Percentiles rank a stretch among this genome's conserved stretches.
Conservation (phyloP, 2,329 filamentous ascomycete species). For the Claviceps fusiformis region DNA sequence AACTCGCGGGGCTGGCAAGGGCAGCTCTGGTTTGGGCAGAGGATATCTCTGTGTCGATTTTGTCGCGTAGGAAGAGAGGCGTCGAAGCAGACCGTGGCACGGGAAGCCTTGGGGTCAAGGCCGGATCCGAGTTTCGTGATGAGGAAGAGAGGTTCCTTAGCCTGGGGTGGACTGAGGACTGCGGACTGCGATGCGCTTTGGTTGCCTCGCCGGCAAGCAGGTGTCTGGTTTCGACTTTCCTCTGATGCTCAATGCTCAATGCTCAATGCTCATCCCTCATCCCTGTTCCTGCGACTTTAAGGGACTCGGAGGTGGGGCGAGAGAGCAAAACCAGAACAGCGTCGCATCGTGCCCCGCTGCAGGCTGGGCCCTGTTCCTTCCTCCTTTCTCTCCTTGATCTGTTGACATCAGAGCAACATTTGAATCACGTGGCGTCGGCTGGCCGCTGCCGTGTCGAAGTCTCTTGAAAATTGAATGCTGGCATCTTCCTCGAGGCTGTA, state of each 20-base stretch:
- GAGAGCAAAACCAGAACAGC: background rate
- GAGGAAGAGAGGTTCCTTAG: background rate
- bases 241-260: background rate
- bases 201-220: background rate
- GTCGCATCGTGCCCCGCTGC: background rate
- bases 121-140: background rate
- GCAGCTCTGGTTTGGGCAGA: background rate
- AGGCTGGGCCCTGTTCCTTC: background rate
- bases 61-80: background rate
- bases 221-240: background rate
- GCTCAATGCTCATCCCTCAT: background rate
- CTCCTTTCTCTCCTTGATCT: background rate
- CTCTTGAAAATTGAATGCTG: no score
- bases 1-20: background rate
- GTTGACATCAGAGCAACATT: background rate
- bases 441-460: no score
- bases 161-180: no score
- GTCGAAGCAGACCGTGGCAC: background rate
- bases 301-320: constrained; percentile 3
- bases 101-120: background rate
- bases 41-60: background rate
- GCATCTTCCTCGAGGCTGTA: no score
- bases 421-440: background rate
- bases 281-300: constrained; percentile 2
- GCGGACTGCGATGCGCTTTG: background rate